Evolutionary conservation across 306 rosid species (phyloP).

Genomic region (Amphicarpaea edgeworthii): DNA sequence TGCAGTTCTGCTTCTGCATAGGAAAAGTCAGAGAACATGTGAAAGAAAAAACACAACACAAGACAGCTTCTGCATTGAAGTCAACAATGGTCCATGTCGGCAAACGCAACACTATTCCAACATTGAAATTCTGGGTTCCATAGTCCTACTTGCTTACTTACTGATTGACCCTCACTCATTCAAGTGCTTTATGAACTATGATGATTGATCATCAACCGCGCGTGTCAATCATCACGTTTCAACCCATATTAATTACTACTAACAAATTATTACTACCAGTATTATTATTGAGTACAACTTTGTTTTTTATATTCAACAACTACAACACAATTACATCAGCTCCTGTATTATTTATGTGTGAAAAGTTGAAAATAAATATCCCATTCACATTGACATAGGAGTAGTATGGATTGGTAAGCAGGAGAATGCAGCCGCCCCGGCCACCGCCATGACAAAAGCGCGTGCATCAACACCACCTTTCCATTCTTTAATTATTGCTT

Average conservation of each 20-base stretch:
- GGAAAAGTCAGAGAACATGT: neutral
- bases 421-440: constrained; percentile 50
- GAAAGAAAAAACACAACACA: neutral
- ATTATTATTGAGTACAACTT: no score
- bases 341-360: neutral
- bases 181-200: no score
- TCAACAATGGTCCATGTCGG: neutral
- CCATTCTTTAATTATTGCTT: neutral
- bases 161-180: neutral
- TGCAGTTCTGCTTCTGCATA: no score
- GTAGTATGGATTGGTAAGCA: no score
- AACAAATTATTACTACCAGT: no score
- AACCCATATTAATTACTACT: no score
- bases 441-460: constrained; percentile 26
- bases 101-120: neutral
- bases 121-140: no score
- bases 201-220: no score
- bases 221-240: no score
- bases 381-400: neutral
- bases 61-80: neutral
- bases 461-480: constrained; percentile 23
- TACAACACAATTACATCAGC: constrained; percentile 23
- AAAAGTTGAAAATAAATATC: constrained; percentile 17
- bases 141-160: neutral
- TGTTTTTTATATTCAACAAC: neutral